phyloP scores from a whole-genome alignment of 2,329 filamentous ascomycete species.

The Ceratocystis alfenasii region DNA sequence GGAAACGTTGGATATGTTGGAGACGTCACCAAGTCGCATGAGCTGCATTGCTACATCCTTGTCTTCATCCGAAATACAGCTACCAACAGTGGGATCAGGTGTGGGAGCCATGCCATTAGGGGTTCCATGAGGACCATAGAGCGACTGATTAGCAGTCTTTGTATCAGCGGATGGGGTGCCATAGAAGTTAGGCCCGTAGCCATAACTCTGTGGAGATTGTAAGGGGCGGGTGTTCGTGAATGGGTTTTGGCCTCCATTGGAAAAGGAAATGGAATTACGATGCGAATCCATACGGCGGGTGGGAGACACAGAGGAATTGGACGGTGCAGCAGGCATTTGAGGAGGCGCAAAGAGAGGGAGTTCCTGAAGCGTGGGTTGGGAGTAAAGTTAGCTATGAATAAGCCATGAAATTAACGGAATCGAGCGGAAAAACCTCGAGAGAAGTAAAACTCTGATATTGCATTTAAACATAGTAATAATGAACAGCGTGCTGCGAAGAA shows the following conservation, averaged over 20 bases:
- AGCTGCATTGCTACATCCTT: conserved; percentile 91
- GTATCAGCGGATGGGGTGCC: conserved; percentile 41
- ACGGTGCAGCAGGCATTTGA: conserved; percentile 86
- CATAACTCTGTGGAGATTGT: conserved; percentile 72
- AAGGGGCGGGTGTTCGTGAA: conserved; percentile 67
- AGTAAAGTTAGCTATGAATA: conserved; percentile 27
- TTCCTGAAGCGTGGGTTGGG: conserved; percentile 48
- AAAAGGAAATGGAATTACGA: conserved; percentile 62
- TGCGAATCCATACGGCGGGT: conserved; percentile 66
- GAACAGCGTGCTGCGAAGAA: neutral
- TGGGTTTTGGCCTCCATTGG: conserved; percentile 63
- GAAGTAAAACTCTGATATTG: neutral
- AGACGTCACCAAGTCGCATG: conserved; percentile 74
- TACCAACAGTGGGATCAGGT: conserved; percentile 91
- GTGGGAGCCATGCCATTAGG: conserved; percentile 59
- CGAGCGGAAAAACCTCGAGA: neutral
- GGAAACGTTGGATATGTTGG: conserved; percentile 71
- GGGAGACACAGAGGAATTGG: conserved; percentile 92
- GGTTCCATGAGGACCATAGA: conserved; percentile 25
- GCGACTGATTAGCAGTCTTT: conserved; percentile 47
- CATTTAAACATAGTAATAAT: neutral
- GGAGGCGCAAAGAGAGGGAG: conserved; percentile 87
- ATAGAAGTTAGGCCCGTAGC: conserved; percentile 33
- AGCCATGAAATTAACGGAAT: conserved; percentile 18
- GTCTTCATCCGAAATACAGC: conserved; percentile 90